Evolutionary conservation across 2,329 filamentous ascomycete genomes (phyloP), one percentile per base, ranked within the genome.

Genomic region (Dactylonectria macrodidyma): DNA sequence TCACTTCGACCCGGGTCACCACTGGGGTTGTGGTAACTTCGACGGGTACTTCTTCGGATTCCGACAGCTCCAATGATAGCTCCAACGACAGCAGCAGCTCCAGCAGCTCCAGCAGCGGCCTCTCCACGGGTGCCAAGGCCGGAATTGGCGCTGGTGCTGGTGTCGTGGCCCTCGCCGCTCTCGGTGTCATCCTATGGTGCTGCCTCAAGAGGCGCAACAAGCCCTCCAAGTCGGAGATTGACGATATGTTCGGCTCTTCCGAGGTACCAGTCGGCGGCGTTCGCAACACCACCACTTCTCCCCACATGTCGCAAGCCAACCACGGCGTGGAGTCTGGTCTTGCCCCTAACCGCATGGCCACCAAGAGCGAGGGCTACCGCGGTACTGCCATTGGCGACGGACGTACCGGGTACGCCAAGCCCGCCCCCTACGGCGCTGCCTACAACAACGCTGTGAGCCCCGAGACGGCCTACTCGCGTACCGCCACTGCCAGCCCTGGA

Each of bases 121-220:
- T 84, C 10, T 81, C 80, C 1, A 82, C 78, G 7, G 83, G 82
- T 33, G 83, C 82, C 67, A 83, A 84, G 79, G 81, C 81, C 50
- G 83, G 83, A 61, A 84, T 84, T 44, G 83, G 83, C 60, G 79
- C 79, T 24, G 83, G 81, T 58, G 79, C 76, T 19, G 82, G 78
- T 67, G 73, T 82, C 24, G 83, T 70, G 59, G 83, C 74, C 22
- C 75, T 84, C 10, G 67, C 75, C 41, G n/a, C 81, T 62, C 62
- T 82, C 51, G 77, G 64, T 50, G 73, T 66, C 22, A 62, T 78
- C 51, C 38, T 77, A 48, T 79, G 77, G 72, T 76, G 78, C 71
- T 77, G 76, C 67, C 59, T 79, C 59, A 74, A 75, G 66, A 73
- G 75, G 63, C 78, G 81, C 66, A 75, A 78, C 68, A 73, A 74